Base-by-base conservation (phyloP, 495 filamentous ascomycete genomes). In the Aspergillus panamensis region DNA sequence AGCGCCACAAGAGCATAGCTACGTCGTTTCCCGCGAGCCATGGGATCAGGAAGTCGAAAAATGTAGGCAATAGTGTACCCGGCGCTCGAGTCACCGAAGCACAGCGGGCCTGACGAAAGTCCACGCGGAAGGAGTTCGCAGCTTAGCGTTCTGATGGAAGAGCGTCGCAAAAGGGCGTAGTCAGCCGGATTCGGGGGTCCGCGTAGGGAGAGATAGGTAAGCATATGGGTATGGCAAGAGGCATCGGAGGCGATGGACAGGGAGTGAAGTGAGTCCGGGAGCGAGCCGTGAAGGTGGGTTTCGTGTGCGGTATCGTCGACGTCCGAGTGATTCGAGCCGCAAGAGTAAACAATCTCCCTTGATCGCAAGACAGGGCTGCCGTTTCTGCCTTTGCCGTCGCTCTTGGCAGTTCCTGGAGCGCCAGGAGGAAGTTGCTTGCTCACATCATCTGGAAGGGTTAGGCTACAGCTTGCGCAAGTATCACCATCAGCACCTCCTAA, bases 61-160 rank as follows among this genome's bases (percentile, higher is more conserved):
- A 95, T 87, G 69, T 90, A 96, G 56, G 92, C 92, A 10, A 93
- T 93, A 3, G 92, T 96, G 73, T 93, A 95, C 44, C 92, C 93
- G 3, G 87, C 84, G 1, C 81, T 73, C 3, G 87, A 80, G 62
- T 96, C 92, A 21, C 91, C 91, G 61, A 96, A 97, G 63, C 90
- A 90, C 40, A 97, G 80, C 10, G 90, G 89, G 0, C 92, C 92
- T 14, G 85, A 84, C 1, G 85, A 83, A 19, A 86, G 80, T 52
- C 87, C 84, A 14, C 86, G 87, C 4, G 93, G 92, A 1, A 96
- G 83, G 3, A 86, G 86, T 65, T 97, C 92, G 60, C 88, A 87
- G 39, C 89, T 93, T 17, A 96, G 79, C 0, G 92, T 92, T 54
- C 91, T 88, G 60, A 97, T 83, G 56, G 87, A 93, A 7, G 90